Evolutionary conservation across 352 stramenopile species (phyloP), one percentile per base, ranked within the genome.

Genomic region (Thalassiosira mediterranea): DNA sequence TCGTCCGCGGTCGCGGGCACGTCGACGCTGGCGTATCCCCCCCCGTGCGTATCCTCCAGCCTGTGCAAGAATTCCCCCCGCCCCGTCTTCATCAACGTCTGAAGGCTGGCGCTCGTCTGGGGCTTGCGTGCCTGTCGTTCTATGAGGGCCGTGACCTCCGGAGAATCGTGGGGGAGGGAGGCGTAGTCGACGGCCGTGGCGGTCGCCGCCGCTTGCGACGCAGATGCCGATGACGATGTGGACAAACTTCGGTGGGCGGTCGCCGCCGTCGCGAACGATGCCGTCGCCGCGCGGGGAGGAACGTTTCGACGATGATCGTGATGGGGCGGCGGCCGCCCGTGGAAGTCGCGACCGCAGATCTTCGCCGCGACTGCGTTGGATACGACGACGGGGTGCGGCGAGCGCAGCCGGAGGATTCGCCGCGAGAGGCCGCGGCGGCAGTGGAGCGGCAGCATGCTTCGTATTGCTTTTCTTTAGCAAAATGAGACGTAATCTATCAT

Each of bases 61-160:
- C 86, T 78, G 28, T 89, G 75, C 3, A 92, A 51, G 64, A 76
- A 87, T 76, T 92, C 84, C 13, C 84, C 87, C 11, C 84, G 70
- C 7, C 87, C 87, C 23, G 84, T 92, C 37, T 84, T 82, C 87
- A 92, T 91, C n/a, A 92, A 56, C 28, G 75, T 88, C 68, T 92
- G 81, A 26, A 92, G 62, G 17, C 68, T 86, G 2, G 82, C 82
- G n/a, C 77, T 84, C 4, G 86, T 92, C 74, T 89, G 86, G 0
- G 76, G 64, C 51, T 84, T 63, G 28, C 71, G 47, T 11, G 78
- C 76, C 44, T 92, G 69, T 28, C 87, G 54, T n/a, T 84, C 38
- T 32, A 79, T 74, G 46, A 79, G 62, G 0, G 63, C 40, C 25
- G 56, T 48, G 26, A 79, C 54, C 40, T 79, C 40, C 8, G 62